phyloP scores from a whole-genome alignment of 768 basidiomycete genomes.

The Tubosaeta sp. region DNA sequence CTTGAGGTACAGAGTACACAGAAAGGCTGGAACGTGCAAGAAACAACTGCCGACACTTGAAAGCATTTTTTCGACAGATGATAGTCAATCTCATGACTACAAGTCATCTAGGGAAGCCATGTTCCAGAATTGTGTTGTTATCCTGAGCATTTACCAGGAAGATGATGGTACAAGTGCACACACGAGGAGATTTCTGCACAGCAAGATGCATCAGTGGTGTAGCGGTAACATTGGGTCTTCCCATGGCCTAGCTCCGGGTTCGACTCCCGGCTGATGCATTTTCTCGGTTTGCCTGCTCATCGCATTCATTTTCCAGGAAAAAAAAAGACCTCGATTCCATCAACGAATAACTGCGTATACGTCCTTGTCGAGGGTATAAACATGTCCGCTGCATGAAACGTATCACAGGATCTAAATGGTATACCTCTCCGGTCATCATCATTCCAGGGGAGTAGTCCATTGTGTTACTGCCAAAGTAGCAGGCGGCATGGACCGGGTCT shows the following conservation, averaged over 20 bases:
- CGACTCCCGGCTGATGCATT: conserved; percentile 34
- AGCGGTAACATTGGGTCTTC: conserved; percentile 88
- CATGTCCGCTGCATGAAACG: conserved; percentile 11
- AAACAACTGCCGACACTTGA: no score
- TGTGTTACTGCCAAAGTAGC: neutral
- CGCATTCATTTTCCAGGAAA: neutral
- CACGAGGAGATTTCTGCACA: no score
- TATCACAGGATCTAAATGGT: conserved; percentile 9
- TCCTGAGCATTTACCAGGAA: no score
- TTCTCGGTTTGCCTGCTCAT: neutral
- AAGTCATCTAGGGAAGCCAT: no score
- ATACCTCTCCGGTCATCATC: conserved; percentile 2
- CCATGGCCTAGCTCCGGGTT: conserved; percentile 38
- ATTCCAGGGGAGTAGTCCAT: neutral
- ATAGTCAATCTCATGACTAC: no score
- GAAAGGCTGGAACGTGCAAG: no score
- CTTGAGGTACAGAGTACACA: no score
- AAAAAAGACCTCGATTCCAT: neutral
- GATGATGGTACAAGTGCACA: no score
- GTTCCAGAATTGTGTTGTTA: no score
- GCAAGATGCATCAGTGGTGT: conserved; percentile 49
- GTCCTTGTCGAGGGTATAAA: conserved; percentile 9
- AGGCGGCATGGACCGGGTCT: neutral
- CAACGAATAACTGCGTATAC: conserved; percentile 2
- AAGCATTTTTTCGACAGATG: no score